Evolutionary conservation across 768 basidiomycete species (phyloP).

Genomic region (Suillus paluster): DNA sequence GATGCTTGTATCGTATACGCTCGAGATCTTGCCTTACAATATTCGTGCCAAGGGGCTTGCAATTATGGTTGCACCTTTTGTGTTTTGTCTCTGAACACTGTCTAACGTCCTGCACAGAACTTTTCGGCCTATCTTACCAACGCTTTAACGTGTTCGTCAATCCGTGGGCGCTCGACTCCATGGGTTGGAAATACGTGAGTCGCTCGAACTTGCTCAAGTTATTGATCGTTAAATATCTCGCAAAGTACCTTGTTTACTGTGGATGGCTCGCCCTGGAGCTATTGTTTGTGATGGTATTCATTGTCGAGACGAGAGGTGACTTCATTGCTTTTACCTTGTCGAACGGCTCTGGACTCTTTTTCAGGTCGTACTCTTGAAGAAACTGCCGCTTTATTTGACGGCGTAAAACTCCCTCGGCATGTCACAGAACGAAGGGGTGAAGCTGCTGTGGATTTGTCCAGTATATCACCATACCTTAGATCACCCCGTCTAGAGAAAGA

Average conservation of each 20-base stretch:
- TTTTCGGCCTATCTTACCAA: constrained; percentile 64
- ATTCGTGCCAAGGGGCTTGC: constrained; percentile 84
- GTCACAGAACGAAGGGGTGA: constrained; percentile 53
- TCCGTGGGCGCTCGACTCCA: constrained; percentile 64
- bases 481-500: constrained; percentile 8
- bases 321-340: constrained; percentile 7
- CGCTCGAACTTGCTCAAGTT: neutral
- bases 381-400: constrained; percentile 73
- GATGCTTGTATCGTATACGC: constrained; percentile 60
- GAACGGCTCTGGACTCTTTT: constrained; percentile 16
- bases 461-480: neutral
- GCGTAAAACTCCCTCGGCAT: constrained; percentile 42
- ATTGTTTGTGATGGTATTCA: constrained; percentile 54
- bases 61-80: constrained; percentile 55
- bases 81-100: constrained; percentile 1
- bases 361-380: constrained; percentile 71
- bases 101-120: constrained; percentile 45
- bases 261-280: constrained; percentile 70
- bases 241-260: constrained; percentile 60
- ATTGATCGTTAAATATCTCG: neutral
- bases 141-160: constrained; percentile 82
- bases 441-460: constrained; percentile 43
- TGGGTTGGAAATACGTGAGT: constrained; percentile 54
- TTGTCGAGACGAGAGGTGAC: constrained; percentile 68
- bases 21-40: constrained; percentile 82